phyloP scores from a whole-genome alignment of 1,284 basidiomycete genomes.

The Xerocomus cyaneibrunnescens region DNA sequence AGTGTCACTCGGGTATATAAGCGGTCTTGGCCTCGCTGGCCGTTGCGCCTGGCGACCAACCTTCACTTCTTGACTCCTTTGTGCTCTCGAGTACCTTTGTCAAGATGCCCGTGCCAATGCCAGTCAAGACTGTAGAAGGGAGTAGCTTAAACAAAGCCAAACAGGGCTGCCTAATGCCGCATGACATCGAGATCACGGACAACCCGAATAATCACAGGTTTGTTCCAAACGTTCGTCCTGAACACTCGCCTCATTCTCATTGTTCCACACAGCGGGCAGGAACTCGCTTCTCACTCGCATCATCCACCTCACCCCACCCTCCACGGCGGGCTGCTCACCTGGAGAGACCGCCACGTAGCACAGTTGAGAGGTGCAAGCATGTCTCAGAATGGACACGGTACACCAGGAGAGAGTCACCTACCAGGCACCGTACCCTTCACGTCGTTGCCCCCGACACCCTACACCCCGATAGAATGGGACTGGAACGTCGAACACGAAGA shows the following conservation, averaged over 20 bases:
- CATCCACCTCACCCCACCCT: not conserved
- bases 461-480: conserved; percentile 51
- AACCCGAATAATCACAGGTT: conserved; percentile 22
- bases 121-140: conserved; percentile 10
- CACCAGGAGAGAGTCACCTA: not conserved
- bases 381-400: conserved; percentile 6
- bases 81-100: not conserved
- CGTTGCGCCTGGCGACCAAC: not conserved
- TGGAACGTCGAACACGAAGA: conserved; percentile 68
- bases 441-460: conserved; percentile 2
- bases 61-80: too few relatives aligned
- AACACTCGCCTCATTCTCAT: not conserved
- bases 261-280: not conserved
- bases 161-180: conserved; percentile 20
- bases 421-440: conserved; percentile 27
- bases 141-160: conserved; percentile 30
- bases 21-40: not conserved
- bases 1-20: conserved; percentile 3
- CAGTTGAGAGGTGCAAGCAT: conserved; percentile 11
- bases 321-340: not conserved
- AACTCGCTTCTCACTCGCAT: not conserved
- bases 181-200: conserved; percentile 12
- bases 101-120: conserved; percentile 23
- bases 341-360: conserved; percentile 12
- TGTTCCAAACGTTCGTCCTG: conserved; percentile 14